Conservation (phyloP, 1,284 basidiomycete genomes). For the Sparassis latifolia region DNA sequence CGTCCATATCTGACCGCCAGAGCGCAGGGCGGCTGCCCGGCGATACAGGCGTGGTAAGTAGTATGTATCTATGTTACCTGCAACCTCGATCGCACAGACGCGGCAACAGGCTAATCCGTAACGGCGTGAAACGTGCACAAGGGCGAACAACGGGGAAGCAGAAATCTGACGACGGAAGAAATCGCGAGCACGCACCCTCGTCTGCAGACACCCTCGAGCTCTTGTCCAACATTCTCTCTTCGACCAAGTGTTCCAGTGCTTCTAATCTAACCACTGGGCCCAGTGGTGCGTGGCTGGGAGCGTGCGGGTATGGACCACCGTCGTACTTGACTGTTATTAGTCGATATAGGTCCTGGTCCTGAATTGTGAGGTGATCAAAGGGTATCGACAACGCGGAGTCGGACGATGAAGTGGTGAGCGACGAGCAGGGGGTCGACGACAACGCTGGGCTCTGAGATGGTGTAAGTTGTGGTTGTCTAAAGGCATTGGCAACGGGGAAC, state of each 20-base stretch:
- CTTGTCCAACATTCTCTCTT: neutral
- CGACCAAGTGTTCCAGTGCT: neutral
- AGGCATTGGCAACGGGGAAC: conserved; percentile 13
- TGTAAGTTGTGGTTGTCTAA: conserved; percentile 15
- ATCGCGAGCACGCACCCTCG: too few relatives aligned
- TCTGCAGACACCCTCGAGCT: neutral
- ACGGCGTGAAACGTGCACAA: too few relatives aligned
- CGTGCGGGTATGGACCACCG: neutral
- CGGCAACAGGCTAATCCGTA: too few relatives aligned
- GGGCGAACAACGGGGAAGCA: too few relatives aligned
- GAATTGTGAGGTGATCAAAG: conserved; percentile 6
- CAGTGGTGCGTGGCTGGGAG: neutral
- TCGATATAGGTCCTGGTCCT: conserved; percentile 1
- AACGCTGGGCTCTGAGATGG: conserved; percentile 1
- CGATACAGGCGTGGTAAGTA: too few relatives aligned
- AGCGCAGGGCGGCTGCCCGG: too few relatives aligned
- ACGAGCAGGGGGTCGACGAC: conserved; percentile 1
- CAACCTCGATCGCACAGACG: too few relatives aligned
- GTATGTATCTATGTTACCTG: too few relatives aligned
- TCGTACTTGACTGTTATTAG: neutral
- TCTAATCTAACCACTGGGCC: neutral
- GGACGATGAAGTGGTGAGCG: conserved; percentile 3
- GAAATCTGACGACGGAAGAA: too few relatives aligned
- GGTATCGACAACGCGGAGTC: conserved; percentile 1
- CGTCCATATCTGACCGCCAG: too few relatives aligned